phyloP scores from a whole-genome alignment of 2,329 filamentous ascomycete genomes.

The Talaromyces sp. region DNA sequence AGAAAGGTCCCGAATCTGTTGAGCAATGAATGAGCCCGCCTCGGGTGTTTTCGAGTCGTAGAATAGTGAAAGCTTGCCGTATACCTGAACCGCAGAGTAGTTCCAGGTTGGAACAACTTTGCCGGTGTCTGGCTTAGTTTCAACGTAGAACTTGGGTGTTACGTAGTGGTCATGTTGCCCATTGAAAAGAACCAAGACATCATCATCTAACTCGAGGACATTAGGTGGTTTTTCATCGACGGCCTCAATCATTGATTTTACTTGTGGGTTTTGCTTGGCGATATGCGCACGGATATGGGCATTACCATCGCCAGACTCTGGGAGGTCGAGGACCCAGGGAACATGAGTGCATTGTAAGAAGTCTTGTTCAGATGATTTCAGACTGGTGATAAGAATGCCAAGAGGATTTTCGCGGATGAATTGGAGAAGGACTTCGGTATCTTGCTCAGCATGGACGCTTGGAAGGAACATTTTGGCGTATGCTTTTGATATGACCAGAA shows the following conservation, averaged over 20 bases:
- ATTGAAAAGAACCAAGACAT: constrained; percentile 67
- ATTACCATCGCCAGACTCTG: constrained; percentile 10
- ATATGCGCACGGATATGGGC: constrained; percentile 33
- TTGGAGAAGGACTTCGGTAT: constrained; percentile 15
- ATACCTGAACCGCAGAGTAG: constrained; percentile 66
- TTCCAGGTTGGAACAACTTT: constrained; percentile 73
- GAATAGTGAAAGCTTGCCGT: constrained; percentile 54
- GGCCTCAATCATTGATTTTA: constrained; percentile 60
- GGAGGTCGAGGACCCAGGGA: constrained; percentile 14
- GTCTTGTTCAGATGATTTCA: constrained; percentile 17
- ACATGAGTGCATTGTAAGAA: constrained; percentile 20
- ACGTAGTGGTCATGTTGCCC: constrained; percentile 64
- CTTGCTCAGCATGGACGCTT: constrained; percentile 15
- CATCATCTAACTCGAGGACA: constrained; percentile 42
- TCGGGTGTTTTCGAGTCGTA: constrained; percentile 23
- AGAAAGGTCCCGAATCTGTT: constrained; percentile 32
- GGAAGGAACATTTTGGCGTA: constrained; percentile 14
- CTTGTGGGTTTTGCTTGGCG: constrained; percentile 64
- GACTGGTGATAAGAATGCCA: constrained; percentile 16
- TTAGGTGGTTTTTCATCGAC: constrained; percentile 25
- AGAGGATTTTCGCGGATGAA: constrained; percentile 18
- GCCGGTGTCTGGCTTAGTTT: constrained; percentile 64
- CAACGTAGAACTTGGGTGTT: constrained; percentile 65
- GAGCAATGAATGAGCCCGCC: constrained; percentile 56
- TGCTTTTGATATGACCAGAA: background rate